Evolutionary conservation across 1,284 basidiomycete genomes (phyloP), one percentile per base, ranked within the genome.

Genomic region (Trichosporon sp.): DNA sequence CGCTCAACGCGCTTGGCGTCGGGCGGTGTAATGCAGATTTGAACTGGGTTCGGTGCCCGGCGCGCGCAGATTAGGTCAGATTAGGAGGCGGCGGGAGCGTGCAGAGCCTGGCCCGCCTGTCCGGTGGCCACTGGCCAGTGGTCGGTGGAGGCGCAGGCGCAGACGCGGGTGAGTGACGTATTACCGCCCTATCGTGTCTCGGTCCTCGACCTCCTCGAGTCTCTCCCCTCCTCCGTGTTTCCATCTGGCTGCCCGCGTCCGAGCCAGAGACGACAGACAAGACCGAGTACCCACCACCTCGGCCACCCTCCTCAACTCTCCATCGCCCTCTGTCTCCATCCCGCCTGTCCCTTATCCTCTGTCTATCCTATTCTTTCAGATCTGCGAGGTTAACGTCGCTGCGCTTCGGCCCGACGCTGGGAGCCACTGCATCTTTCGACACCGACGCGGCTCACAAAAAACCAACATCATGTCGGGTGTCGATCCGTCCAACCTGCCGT

Each of bases 401-500:
- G 47, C 47, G 21, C 21, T 25, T 25, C 47, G 47, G 47, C 47
- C 47, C 47, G 47, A 51, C 47, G 21, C 13, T 42, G 9, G 38
- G 38, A 42, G 38, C 56, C 29, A 25, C 29, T 32, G 32, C 32
- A 32, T 32, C 25, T 29, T 53, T 25, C 53, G 53, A 56, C 53
- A 29, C 15, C 56, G 56, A 60, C 56, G 31, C 29, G 25, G 23
- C 21, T 12, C 23, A 27, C 6, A 8, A 15, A 13, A 60, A 60
- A 60, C 13, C 27, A 60, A 32, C 60, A 62, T 4, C 34, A 64
- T 64, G 62, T 38, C 56, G 27, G 56, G 56, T 21, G 62, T 29
- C 56, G 31, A 60, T 51, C 62, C 47, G 31, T 35, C 65, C 12
- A 58, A 68, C 32, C 62, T 77, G 11, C 76, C 78, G 4, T 80